Conservation (phyloP, 2,329 filamentous ascomycete genomes). For the Aspergillus sp. region DNA sequence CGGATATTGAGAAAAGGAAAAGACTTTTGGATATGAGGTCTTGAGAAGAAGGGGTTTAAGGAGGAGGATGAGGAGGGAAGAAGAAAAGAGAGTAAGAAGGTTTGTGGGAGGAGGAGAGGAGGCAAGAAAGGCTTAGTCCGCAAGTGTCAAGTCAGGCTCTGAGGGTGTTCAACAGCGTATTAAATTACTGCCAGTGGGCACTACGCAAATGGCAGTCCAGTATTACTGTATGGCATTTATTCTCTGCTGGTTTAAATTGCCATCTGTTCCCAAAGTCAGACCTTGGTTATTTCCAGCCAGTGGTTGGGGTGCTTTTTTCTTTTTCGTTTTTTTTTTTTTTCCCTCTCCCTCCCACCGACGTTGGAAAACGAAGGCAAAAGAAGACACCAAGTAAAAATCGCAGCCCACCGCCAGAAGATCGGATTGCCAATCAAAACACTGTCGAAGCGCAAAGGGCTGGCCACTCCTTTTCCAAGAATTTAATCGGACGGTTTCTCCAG, state of each 20-base stretch:
- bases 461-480: neutral
- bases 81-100: constrained; percentile 23
- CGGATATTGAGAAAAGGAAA: constrained; percentile 14
- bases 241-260: neutral
- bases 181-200: constrained; percentile 1
- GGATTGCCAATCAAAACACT: constrained; percentile 2
- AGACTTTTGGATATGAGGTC: constrained; percentile 12
- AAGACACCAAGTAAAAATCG: neutral
- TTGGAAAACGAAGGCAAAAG: constrained; percentile 3
- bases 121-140: constrained; percentile 20
- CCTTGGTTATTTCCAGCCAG: neutral
- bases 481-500: neutral
- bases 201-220: neutral
- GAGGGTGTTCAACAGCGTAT: constrained; percentile 1
- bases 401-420: neutral
- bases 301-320: constrained; percentile 3
- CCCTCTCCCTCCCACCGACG: neutral
- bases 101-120: constrained; percentile 19
- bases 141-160: neutral
- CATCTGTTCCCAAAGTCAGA: neutral
- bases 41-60: constrained; percentile 10
- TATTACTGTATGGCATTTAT: constrained; percentile 1
- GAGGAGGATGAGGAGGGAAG: constrained; percentile 25
- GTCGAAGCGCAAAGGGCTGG: constrained; percentile 1
- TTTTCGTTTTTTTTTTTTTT: neutral